Evolutionary conservation across 345 rosid genomes (phyloP).

Genomic region (Eucalyptus erythrocorys): DNA sequence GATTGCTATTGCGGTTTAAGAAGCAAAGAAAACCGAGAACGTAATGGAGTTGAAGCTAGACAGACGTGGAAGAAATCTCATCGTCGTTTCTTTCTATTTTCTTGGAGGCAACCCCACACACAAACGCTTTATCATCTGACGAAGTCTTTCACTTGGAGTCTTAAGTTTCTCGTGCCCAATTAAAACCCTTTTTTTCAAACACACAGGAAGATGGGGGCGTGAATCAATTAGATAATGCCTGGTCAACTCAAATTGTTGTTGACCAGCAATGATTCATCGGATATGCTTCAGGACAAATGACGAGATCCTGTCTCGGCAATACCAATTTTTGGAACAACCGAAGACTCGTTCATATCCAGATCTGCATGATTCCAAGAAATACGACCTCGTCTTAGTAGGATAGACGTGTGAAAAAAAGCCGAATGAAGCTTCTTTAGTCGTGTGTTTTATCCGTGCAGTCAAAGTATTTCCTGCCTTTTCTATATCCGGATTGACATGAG

Average conservation of each 20-base stretch:
- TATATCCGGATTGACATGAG: not conserved
- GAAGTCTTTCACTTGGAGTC: not conserved
- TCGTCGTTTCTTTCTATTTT: not conserved
- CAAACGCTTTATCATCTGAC: not conserved
- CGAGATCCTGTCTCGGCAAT: fast-evolving
- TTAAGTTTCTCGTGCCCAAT: not conserved
- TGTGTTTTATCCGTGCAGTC: not conserved
- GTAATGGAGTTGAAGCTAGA: not conserved
- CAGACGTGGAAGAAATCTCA: not conserved
- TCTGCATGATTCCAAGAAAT: not conserved
- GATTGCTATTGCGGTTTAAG: not conserved
- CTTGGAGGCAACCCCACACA: not conserved
- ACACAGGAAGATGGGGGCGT: not conserved
- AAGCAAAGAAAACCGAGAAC: not conserved
- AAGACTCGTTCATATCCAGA: not conserved
- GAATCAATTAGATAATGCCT: not conserved
- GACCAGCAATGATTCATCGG: not conserved
- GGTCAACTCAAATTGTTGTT: not conserved
- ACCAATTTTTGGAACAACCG: not conserved
- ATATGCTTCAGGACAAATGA: not conserved
- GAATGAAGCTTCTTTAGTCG: not conserved
- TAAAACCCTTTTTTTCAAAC: not conserved
- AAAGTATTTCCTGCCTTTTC: not conserved
- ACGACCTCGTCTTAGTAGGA: fast-evolving
- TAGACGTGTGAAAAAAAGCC: not conserved